Evolutionary conservation across 768 basidiomycete species (phyloP), one percentile per base, ranked within the genome.

Genomic region (Lactarius trivialis): DNA sequence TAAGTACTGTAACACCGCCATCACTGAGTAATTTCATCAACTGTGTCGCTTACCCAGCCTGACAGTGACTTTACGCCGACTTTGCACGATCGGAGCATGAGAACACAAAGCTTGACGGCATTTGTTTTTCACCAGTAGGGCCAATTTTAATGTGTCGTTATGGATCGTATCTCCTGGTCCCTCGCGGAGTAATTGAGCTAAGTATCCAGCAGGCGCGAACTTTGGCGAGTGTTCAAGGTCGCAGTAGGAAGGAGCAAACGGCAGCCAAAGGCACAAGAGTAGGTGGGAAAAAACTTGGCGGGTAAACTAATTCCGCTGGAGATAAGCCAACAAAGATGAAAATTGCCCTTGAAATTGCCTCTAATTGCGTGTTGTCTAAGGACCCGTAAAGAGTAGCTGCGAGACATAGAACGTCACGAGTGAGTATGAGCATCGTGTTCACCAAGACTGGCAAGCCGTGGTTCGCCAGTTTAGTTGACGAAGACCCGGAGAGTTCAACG

Each of bases 281-380:
- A 2, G 37, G 41, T 57, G 61, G 56, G 56, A 62, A 62, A 51
- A 51, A 50, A 37, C n/a, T n/a, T n/a, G n/a, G n/a, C 14, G 45
- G 43, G 48, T 11, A 14, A 32, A 43, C 45, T 39, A 34, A 53
- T 34, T 45, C 41, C 48, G 34, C 33, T 8, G 24, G 5, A 11
- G 58, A 59, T 32, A 32, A 8, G 48, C 7, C 15, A 11, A 9
- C 26, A 26, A n/a, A 30, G 7, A 19, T 28, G 12, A 49, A 50
- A 50, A 28, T 28, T 15, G 24, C 26, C 43, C 37, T 12, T 33
- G 33, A 36, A n/a, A 21, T n/a, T 2, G 4, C 21, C n/a, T n/a
- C n/a, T n/a, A n/a, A n/a, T 24, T 45, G n/a, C 21, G 43, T 4
- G 11, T 21, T n/a, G 43, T 11, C n/a, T 21, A n/a, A 11, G 43